Evolutionary conservation across 1,139 yeast species (phyloP), one percentile per base, ranked within the genome.

Genomic region (Suhomyces maxii): DNA sequence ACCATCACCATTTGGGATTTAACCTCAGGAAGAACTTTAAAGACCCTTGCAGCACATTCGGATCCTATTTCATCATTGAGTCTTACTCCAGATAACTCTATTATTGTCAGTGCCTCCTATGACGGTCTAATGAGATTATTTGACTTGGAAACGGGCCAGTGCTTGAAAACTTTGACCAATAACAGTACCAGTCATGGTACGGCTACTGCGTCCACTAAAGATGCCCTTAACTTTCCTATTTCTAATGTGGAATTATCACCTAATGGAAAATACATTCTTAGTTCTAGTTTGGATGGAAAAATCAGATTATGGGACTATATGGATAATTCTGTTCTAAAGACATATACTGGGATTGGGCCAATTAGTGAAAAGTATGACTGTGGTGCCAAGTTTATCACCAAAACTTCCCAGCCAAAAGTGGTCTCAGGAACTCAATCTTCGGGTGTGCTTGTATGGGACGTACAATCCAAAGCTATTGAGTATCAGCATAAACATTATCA

Each of bases 1-100:
- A 90, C 91, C 40, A 85, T 93, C 23, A 80, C 90, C 41, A 77
- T 91, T 3, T 93, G 99, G 99, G 97, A 91, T 64, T 79, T 86
- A 6, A 71, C 79, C 34, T 76, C 83, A 26, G 95, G 95, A 0
- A 76, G 77, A 41, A 80, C 88, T 42, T 68, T 90, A 55, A 83
- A 87, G 58, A 89, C 95, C 0, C 70, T 93, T 47, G 89, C 96
- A 13, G 98, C 99, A 0, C 99, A 93, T 64, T 82, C 96, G 0
- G 98, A 90, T 56, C 96, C 98, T 0, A 87, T 93, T 1, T 83
- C 89, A 40, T 77, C 89, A 0, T 72, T 91, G 1, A 83, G 88
- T 53, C 69, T 93, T 44, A 76, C 83, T 2, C 85, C 84, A 45
- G 99, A 93, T 59, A 88, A 93, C 41, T 79, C 96, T 0, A 80